Conservation (phyloP, 305 asterid species). For the Nicotiana rustica region DNA sequence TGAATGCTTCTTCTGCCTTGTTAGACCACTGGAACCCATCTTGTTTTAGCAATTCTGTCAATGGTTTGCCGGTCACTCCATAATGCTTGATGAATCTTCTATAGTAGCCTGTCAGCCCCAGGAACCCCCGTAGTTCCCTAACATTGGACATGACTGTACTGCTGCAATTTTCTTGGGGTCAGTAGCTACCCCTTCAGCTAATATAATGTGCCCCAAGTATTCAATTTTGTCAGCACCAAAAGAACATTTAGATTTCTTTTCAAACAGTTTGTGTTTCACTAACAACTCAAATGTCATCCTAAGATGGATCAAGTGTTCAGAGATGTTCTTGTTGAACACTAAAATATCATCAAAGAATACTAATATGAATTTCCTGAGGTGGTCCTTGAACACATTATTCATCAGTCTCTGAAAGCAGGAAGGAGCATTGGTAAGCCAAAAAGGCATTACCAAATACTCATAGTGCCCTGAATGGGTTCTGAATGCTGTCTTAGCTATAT, state of each 20-base stretch:
- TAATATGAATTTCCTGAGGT: too few species aligned
- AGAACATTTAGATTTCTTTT: not conserved
- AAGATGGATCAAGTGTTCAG: not conserved
- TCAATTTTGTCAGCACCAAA: not conserved
- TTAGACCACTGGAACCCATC: not conserved
- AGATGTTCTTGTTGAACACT: not conserved
- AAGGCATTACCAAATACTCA: not conserved
- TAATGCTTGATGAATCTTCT: too few species aligned
- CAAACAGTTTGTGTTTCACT: not conserved
- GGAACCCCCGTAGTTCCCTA: too few species aligned
- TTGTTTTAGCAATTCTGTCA: not conserved
- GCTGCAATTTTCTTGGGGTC: too few species aligned
- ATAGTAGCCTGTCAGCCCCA: too few species aligned
- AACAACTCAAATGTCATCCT: not conserved
- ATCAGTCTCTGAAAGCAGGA: too few species aligned
- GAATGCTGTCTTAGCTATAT: not conserved
- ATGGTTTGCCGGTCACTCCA: not conserved
- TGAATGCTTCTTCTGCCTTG: not conserved
- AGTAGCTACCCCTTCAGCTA: too few species aligned
- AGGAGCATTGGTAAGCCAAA: too few species aligned
- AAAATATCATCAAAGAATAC: too few species aligned
- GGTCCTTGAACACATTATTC: too few species aligned
- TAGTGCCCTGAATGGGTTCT: not conserved
- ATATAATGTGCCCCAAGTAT: not conserved
- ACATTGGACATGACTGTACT: too few species aligned